Evolutionary conservation across 306 rosid genomes (phyloP).

Genomic region (Pterocarpus santalinus): DNA sequence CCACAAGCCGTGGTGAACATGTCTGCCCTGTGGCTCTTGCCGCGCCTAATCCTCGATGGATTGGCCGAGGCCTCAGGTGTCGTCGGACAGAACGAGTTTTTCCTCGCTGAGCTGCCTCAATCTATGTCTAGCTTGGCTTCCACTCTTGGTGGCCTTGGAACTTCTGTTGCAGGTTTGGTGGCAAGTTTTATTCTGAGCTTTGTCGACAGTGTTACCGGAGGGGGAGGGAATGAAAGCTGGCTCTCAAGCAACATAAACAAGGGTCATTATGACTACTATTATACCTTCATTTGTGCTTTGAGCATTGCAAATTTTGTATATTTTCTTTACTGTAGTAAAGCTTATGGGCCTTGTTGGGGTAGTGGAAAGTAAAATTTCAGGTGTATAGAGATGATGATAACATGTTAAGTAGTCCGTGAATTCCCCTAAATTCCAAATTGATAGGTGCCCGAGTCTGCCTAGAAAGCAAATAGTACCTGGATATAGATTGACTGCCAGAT

Average conservation of each 20-base stretch:
- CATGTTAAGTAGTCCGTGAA: background rate
- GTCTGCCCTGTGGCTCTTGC: constrained; percentile 49
- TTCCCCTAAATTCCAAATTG: background rate
- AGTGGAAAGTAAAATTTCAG: constrained; percentile 21
- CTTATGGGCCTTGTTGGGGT: constrained; percentile 44
- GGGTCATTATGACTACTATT: constrained; percentile 50
- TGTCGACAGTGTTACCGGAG: constrained; percentile 42
- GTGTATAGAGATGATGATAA: background rate
- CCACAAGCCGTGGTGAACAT: constrained; percentile 47
- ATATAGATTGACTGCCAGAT: background rate
- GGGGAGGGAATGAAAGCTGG: constrained; percentile 40
- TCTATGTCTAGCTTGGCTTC: constrained; percentile 45
- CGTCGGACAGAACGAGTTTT: constrained; percentile 39
- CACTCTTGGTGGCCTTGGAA: constrained; percentile 36
- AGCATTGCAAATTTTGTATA: constrained; percentile 32
- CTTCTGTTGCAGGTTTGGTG: constrained; percentile 34
- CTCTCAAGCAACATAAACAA: constrained; percentile 51
- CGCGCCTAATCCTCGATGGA: constrained; percentile 37
- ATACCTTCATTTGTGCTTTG: constrained; percentile 36
- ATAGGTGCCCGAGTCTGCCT: background rate
- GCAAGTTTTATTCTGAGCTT: constrained; percentile 40
- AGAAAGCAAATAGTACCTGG: background rate
- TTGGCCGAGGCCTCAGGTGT: background rate
- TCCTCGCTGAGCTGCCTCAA: constrained; percentile 36
- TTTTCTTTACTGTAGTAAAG: constrained; percentile 46